Evolutionary conservation across 164 flowering plant species (phyloP).

Genomic region (Echeveria elegans): DNA sequence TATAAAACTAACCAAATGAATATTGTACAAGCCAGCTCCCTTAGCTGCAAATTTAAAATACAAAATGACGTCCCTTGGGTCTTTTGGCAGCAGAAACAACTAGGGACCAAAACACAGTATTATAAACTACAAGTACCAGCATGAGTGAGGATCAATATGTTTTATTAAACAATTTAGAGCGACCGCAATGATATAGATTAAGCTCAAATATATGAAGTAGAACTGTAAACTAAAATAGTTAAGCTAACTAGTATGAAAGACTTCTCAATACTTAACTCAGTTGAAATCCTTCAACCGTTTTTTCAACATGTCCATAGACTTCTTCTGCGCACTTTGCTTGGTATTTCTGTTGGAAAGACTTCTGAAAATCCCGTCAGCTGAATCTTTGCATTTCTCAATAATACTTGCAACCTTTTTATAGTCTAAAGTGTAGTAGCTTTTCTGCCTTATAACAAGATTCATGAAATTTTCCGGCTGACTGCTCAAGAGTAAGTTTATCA

Average conservation of each 20-base stretch:
- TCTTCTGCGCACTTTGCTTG: slow-evolving; percentile 67
- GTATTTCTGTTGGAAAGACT: slow-evolving; percentile 64
- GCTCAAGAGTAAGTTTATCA: slow-evolving; percentile 71
- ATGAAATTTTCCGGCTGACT: slow-evolving; percentile 83
- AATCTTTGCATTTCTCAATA: slow-evolving; percentile 77
- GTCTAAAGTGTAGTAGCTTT: slow-evolving; percentile 60
- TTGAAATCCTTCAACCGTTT: slow-evolving; percentile 75
- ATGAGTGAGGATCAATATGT: background rate
- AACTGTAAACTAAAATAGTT: background rate
- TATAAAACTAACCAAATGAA: too few species aligned
- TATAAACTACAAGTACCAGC: background rate
- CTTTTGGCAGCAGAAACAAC: background rate
- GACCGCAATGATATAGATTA: background rate
- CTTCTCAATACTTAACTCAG: slow-evolving; percentile 19
- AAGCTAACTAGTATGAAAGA: background rate
- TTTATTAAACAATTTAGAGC: background rate
- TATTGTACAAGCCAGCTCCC: too few species aligned
- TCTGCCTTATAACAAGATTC: slow-evolving; percentile 86
- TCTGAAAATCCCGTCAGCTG: slow-evolving; percentile 80
- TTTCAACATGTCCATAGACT: slow-evolving; percentile 79
- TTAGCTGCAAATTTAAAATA: too few species aligned
- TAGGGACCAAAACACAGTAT: background rate
- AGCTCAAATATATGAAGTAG: background rate
- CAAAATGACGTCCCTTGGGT: background rate
- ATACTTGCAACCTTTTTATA: slow-evolving; percentile 66